These are phyloP conservation scores for Chlorella ohadii DNA, from an alignment of 139 green algal species.

Conservation along the genomic window DNA sequence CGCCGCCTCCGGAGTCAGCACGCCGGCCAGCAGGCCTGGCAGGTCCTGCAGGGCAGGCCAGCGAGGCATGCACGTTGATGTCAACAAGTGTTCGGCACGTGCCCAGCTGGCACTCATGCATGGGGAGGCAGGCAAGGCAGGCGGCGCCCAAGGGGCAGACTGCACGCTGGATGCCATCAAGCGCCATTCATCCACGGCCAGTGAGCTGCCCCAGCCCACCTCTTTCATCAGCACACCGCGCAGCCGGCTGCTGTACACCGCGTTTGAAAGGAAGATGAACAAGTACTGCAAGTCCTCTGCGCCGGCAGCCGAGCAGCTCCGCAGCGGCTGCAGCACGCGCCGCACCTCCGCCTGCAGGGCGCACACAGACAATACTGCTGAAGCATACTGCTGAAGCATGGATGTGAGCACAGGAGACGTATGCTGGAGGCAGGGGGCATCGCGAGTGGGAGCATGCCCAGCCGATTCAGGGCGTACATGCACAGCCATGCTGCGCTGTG, in stretches of 20 bases:
- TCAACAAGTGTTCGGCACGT: neutral
- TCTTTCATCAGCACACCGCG: neutral
- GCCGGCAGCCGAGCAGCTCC: neutral
- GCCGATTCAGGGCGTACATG: neutral
- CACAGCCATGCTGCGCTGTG: neutral
- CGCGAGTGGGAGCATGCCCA: too few relatives aligned
- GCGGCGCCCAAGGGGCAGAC: too few relatives aligned
- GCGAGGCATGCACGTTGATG: neutral
- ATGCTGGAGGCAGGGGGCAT: too few relatives aligned
- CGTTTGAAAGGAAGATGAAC: neutral
- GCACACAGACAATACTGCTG: too few relatives aligned
- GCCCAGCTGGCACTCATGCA: neutral
- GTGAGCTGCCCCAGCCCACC: neutral
- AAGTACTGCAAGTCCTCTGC: neutral
- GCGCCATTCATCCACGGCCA: too few relatives aligned
- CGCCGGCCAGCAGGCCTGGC: neutral
- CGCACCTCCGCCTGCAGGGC: neutral
- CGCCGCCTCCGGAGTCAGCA: neutral
- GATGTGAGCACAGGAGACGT: too few relatives aligned
- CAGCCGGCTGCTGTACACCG: neutral
- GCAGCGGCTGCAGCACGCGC: conserved; percentile 1
- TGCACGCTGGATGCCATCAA: too few relatives aligned
- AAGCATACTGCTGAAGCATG: too few relatives aligned
- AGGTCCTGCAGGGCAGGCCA: neutral
- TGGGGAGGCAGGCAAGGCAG: too few relatives aligned